phyloP scores from a whole-genome alignment of 352 stramenopile species.

The Peronospora farinosa region DNA sequence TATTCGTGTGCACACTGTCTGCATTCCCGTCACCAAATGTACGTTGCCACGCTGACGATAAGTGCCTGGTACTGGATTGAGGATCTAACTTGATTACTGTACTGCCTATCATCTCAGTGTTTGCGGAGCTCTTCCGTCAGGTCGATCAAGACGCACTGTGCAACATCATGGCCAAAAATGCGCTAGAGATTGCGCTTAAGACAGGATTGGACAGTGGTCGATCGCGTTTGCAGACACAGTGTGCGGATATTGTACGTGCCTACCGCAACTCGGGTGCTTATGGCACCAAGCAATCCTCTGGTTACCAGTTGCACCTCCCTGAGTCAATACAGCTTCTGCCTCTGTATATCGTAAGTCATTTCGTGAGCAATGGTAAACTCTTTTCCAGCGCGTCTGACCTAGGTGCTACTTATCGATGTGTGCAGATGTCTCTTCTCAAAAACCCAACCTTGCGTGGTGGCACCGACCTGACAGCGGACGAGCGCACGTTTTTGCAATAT shows the following conservation, averaged over 20 bases:
- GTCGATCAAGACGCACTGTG: constrained; percentile 91
- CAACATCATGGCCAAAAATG: constrained; percentile 93
- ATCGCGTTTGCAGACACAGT: constrained; percentile 87
- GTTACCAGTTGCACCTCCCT: constrained; percentile 79
- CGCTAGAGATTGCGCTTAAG: constrained; percentile 92
- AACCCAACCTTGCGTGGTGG: constrained; percentile 94
- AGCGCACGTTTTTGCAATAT: constrained; percentile 91
- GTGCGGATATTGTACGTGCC: constrained; percentile 90
- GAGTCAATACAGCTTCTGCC: constrained; percentile 92
- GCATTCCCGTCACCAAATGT: constrained; percentile 88
- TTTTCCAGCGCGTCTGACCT: constrained; percentile 9
- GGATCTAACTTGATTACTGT: background rate
- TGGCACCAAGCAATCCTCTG: constrained; percentile 57
- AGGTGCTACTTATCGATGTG: background rate
- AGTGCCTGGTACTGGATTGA: background rate
- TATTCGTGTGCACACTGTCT: constrained; percentile 97
- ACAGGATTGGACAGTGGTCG: constrained; percentile 92
- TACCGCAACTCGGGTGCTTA: constrained; percentile 81
- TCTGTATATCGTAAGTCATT: constrained; percentile 87
- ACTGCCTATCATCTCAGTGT: constrained; percentile 41
- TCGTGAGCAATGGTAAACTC: background rate
- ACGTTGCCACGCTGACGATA: constrained; percentile 18
- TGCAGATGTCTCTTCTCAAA: constrained; percentile 96
- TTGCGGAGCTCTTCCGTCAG: constrained; percentile 87
- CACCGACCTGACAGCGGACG: constrained; percentile 94